Conservation (phyloP, 805 yeast genomes). For the Saccharomyces paradoxus region DNA sequence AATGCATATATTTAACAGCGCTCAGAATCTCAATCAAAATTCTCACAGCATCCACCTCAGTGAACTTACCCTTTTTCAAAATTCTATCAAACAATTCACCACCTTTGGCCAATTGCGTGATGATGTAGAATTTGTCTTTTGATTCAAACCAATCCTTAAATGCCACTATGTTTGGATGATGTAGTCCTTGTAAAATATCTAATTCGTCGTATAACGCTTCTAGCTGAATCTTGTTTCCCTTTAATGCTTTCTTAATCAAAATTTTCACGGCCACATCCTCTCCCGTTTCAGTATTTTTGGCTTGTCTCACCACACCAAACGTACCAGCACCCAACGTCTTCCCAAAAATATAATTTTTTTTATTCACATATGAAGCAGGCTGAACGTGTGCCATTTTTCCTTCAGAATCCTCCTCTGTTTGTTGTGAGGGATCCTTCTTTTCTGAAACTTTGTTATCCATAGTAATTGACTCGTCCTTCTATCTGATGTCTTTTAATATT, state of each 20-base stretch:
- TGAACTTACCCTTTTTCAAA: constrained; percentile 65
- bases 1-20: constrained; percentile 71
- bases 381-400: constrained; percentile 36
- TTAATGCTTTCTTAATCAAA: constrained; percentile 70
- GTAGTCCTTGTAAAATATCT: constrained; percentile 50
- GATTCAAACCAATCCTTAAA: constrained; percentile 88
- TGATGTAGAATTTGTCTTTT: constrained; percentile 80
- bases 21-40: constrained; percentile 62
- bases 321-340: constrained; percentile 87
- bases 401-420: neutral
- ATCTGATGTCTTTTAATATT: neutral
- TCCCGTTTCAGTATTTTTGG: constrained; percentile 39
- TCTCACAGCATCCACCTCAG: constrained; percentile 74
- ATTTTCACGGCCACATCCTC: constrained; percentile 87
- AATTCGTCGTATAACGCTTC: constrained; percentile 70
- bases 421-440: neutral
- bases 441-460: neutral
- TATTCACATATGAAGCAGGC: constrained; percentile 57
- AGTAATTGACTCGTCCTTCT: neutral
- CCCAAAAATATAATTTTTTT: constrained; percentile 61
- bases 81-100: constrained; percentile 88
- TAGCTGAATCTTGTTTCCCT: constrained; percentile 50
- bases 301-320: constrained; percentile 81
- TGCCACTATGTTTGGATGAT: constrained; percentile 76
- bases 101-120: constrained; percentile 86